Evolutionary conservation across 78 protist genomes (phyloP).

Genomic region (Pigoraptor vietnamica): DNA sequence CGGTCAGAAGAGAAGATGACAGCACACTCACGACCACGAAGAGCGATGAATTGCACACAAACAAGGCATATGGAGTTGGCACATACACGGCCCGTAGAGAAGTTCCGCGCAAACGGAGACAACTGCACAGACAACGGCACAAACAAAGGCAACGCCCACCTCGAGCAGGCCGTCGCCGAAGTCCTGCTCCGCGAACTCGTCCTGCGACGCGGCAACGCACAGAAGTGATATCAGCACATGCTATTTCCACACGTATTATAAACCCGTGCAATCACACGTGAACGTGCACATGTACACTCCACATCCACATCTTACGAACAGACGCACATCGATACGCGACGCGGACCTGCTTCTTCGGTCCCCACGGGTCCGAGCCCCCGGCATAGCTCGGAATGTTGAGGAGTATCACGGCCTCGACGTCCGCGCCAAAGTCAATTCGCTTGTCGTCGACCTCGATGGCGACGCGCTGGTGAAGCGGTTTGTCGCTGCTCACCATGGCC

Average conservation of each 20-base stretch:
- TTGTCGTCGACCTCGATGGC: not conserved
- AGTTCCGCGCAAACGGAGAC: too few species aligned
- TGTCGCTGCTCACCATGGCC: conserved; percentile 21
- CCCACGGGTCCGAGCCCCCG: conserved; percentile 34
- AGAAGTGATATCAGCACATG: too few species aligned
- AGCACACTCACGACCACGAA: not conserved
- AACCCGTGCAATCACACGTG: not conserved
- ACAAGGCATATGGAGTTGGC: too few species aligned
- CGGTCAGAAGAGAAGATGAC: not conserved
- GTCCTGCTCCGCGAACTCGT: not conserved
- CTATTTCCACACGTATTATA: too few species aligned
- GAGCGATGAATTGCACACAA: not conserved
- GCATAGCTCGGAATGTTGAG: conserved; percentile 32
- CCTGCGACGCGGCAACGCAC: too few species aligned
- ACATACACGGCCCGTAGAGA: too few species aligned
- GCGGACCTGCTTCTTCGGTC: not conserved
- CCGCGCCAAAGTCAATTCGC: not conserved
- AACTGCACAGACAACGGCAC: not conserved
- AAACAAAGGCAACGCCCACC: not conserved
- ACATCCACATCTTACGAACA: too few species aligned
- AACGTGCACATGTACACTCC: not conserved
- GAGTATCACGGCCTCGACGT: conserved; percentile 9
- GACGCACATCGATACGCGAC: too few species aligned
- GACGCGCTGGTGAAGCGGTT: not conserved
- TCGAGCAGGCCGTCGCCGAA: conserved; percentile 25